phyloP scores from a whole-genome alignment of 371 early-diverging fungal species.

The Rhizopus sp. region DNA sequence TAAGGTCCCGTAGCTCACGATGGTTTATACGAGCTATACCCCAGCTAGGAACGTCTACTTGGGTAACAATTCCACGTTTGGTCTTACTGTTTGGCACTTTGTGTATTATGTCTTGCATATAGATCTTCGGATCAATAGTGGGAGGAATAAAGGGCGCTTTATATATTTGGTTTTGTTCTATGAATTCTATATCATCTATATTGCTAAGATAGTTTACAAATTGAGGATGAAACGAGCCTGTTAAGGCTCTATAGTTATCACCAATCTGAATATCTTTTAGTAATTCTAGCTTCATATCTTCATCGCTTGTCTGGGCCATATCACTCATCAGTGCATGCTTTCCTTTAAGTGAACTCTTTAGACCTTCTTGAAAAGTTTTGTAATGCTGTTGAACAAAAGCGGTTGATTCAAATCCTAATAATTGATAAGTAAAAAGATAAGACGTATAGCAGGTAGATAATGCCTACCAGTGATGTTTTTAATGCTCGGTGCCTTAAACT shows the following conservation, averaged over 20 bases:
- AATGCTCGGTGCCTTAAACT: slow-evolving; percentile 16
- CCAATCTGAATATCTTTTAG: slow-evolving; percentile 20
- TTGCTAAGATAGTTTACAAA: slow-evolving; percentile 36
- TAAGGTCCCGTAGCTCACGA: slow-evolving; percentile 30
- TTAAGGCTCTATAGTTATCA: slow-evolving; percentile 15
- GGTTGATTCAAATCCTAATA: slow-evolving; percentile 19
- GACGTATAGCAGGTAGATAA: background rate
- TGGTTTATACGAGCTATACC: slow-evolving; percentile 61
- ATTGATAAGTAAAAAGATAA: background rate
- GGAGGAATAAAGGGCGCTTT: slow-evolving; percentile 16
- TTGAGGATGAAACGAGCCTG: slow-evolving; percentile 22
- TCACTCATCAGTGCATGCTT: slow-evolving; percentile 9
- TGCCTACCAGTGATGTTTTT: slow-evolving; percentile 11
- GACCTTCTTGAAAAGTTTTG: slow-evolving; percentile 13
- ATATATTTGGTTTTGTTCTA: slow-evolving; percentile 55
- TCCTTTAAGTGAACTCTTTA: slow-evolving; percentile 10
- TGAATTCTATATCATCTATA: slow-evolving; percentile 51
- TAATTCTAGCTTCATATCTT: background rate
- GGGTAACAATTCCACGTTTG: slow-evolving; percentile 18
- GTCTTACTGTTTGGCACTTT: background rate
- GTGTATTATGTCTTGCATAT: background rate
- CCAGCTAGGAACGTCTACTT: slow-evolving; percentile 55
- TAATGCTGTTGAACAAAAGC: slow-evolving; percentile 22
- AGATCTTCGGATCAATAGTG: slow-evolving; percentile 3
- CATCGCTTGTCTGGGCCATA: background rate